phyloP scores from a whole-genome alignment of 495 filamentous ascomycete genomes.

The Thermothielavioides terrestris region DNA sequence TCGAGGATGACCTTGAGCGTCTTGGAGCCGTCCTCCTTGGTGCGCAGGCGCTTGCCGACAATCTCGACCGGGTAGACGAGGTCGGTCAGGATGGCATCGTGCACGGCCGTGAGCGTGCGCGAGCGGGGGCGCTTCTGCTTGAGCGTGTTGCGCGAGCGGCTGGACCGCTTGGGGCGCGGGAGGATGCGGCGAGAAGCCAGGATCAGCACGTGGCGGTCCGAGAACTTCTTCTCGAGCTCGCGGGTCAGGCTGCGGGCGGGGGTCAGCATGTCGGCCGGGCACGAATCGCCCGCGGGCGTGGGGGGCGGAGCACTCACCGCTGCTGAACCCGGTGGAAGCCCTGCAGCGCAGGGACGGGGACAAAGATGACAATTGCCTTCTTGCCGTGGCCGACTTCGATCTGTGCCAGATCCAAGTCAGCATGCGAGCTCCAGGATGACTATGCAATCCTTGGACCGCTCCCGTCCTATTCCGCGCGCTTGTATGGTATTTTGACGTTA shows the following conservation, averaged over 20 bases:
- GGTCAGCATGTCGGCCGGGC: conserved; percentile 13
- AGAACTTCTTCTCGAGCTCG: conserved; percentile 99
- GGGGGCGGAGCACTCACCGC: conserved; percentile 56
- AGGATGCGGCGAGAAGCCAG: conserved; percentile 97
- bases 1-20: conserved; percentile 95
- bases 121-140: conserved; percentile 98
- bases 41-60: conserved; percentile 93
- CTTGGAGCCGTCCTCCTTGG: conserved; percentile 96
- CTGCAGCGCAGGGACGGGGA: conserved; percentile 91
- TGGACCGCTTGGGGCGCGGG: conserved; percentile 91
- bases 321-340: conserved; percentile 98
- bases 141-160: conserved; percentile 82
- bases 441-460: conserved; percentile 54
- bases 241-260: conserved; percentile 73
- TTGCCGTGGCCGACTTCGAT: conserved; percentile 99
- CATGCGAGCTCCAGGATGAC: conserved; percentile 52
- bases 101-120: conserved; percentile 92
- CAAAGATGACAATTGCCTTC: conserved; percentile 99
- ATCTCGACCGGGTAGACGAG: conserved; percentile 99
- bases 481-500: conserved; percentile 26
- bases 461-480: conserved; percentile 56
- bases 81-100: conserved; percentile 91
- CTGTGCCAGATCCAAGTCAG: conserved; percentile 63
- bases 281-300: neutral
- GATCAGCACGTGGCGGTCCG: conserved; percentile 98